Evolutionary conservation across 1,284 basidiomycete species (phyloP).

Genomic region (Ganoderma leucocontextum): DNA sequence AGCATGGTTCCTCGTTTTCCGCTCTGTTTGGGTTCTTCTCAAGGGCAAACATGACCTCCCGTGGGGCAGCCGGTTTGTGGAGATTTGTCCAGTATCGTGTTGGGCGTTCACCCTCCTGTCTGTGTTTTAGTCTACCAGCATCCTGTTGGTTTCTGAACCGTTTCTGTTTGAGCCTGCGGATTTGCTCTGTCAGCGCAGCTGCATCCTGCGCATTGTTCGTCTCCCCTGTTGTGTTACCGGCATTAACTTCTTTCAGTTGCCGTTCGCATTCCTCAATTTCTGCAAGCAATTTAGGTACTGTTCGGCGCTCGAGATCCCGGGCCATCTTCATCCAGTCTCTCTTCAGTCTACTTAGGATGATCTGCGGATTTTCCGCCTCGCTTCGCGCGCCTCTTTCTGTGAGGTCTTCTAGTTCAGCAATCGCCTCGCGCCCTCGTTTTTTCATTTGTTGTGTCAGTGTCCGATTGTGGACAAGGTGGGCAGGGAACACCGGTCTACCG

Average conservation of each 20-base stretch:
- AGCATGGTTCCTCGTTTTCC: not conserved
- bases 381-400: not conserved
- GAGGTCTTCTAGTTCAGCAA: not conserved
- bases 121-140: not conserved
- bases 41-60: conserved; percentile 9
- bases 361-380: conserved; percentile 9
- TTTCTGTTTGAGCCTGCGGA: not conserved
- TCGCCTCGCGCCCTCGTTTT: not conserved
- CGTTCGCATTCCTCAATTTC: conserved; percentile 4
- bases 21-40: not conserved
- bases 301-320: not conserved
- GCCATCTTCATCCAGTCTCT: conserved; percentile 6
- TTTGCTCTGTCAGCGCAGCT: not conserved
- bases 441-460: not conserved
- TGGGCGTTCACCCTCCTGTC: conserved; percentile 41
- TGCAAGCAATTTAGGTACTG: not conserved
- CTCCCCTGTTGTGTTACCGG: not conserved
- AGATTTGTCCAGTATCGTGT: conserved; percentile 43
- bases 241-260: not conserved
- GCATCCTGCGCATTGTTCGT: not conserved
- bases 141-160: not conserved
- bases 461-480: too few relatives aligned
- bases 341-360: conserved; percentile 7
- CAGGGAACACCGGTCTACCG: too few relatives aligned
- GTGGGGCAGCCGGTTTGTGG: conserved; percentile 21